A percentile compares a stretch with the other conserved stretches of the same genome.
phyloP scores from a whole-genome alignment of 2,329 filamentous ascomycete species.

The Cladosporium cucumerinum region DNA sequence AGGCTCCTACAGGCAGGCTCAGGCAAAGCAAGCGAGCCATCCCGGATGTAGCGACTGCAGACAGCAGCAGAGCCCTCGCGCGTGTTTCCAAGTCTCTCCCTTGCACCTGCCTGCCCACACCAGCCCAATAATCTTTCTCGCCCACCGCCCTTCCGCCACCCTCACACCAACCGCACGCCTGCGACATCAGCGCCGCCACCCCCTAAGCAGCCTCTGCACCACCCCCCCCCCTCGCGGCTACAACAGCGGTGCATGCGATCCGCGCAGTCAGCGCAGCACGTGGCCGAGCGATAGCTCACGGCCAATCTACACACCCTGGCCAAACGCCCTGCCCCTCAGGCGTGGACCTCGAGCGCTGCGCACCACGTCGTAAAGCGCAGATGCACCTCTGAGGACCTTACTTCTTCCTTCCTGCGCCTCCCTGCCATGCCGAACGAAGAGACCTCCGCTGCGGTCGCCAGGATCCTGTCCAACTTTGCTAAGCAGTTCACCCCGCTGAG shows the following conservation, averaged over 20 bases:
- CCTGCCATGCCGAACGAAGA: constrained; percentile 31
- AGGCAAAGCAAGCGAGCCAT: neutral
- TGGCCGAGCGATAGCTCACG: constrained; percentile 16
- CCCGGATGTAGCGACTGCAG: neutral
- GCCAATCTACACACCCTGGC: constrained; percentile 15
- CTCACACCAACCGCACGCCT: neutral
- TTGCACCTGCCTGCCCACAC: constrained; percentile 2
- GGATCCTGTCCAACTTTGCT: constrained; percentile 48
- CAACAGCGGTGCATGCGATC: constrained; percentile 9
- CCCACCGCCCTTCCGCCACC: neutral
- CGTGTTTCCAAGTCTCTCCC: neutral
- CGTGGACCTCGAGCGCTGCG: constrained; percentile 10
- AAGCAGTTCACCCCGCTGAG: constrained; percentile 44
- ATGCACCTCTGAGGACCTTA: constrained; percentile 17
- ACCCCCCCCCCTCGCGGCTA: neutral
- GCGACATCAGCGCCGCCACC: constrained; percentile 1
- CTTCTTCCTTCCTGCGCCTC: constrained; percentile 12
- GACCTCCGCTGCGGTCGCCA: constrained; percentile 34
- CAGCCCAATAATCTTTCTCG: neutral
- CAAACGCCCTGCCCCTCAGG: constrained; percentile 15
- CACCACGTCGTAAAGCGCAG: constrained; percentile 16
- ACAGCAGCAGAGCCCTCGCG: neutral
- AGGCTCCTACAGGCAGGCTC: neutral
- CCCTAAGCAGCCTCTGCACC: neutral
- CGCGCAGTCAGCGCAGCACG: constrained; percentile 12